A percentile compares a stretch with the other conserved stretches of the same genome.
Conservation (phyloP, 177 flowering plant genomes). For the Vitis hybrid region DNA sequence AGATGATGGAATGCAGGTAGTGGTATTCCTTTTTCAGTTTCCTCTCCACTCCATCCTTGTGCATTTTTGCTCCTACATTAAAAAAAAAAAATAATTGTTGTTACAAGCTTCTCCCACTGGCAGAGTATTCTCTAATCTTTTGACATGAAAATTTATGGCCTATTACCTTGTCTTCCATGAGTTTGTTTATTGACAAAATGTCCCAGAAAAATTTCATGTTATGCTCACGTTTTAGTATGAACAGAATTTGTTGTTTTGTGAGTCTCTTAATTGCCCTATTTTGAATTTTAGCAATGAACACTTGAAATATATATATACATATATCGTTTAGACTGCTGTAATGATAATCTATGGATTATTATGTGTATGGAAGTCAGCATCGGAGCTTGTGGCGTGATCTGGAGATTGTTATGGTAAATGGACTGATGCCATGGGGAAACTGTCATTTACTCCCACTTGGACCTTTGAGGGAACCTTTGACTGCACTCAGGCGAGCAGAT, state of each 20-base stretch:
- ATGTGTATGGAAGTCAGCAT: slow-evolving; percentile 50
- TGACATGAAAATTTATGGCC: too few species aligned
- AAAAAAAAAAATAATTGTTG: neutral
- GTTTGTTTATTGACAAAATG: neutral
- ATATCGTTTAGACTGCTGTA: neutral
- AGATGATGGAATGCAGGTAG: slow-evolving; percentile 98
- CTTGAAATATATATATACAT: neutral
- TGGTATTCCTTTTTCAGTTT: neutral
- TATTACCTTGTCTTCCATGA: neutral
- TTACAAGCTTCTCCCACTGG: too few species aligned
- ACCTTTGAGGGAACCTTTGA: slow-evolving; percentile 83
- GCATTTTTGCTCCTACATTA: neutral
- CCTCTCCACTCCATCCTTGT: neutral
- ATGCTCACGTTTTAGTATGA: neutral
- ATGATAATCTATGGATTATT: neutral
- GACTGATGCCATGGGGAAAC: slow-evolving; percentile 80
- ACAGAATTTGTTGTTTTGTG: neutral
- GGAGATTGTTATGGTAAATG: slow-evolving; percentile 91
- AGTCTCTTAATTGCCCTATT: neutral
- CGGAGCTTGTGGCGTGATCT: slow-evolving; percentile 68
- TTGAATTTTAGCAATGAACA: neutral
- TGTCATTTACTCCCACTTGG: slow-evolving; percentile 64
- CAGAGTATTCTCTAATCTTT: too few species aligned
- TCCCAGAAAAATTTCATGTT: neutral
- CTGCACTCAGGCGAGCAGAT: slow-evolving; percentile 67